Evolutionary conservation across 1,139 yeast genomes (phyloP), one percentile per base, ranked within the genome.

Genomic region (Yarrowia galli): DNA sequence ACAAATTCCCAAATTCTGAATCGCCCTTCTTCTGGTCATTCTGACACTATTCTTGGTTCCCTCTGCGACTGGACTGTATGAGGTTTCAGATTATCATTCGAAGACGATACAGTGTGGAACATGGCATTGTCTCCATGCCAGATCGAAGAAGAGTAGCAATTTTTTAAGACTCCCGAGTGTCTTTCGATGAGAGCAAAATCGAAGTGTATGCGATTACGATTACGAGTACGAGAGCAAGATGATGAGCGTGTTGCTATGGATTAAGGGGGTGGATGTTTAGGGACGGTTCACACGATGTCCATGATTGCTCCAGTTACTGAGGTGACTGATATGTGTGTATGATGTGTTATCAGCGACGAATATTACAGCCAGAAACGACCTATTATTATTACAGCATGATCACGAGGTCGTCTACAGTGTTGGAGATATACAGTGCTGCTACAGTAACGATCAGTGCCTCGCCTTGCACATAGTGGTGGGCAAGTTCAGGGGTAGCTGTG

Each of bases 61-160:
- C 25, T 20, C 25, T 35, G 8, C 22, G 42, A n/a, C 13, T n/a
- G 16, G 36, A 49, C 54, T 49, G 38, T 32, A 49, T 32, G 23
- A 25, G 23, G 54, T 28, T 32, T 49, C 54, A 49, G 54, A 32
- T 49, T 16, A 32, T 28, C 23, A 28, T n/a, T 49, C 54, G 23
- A 25, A 16, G 51, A 23, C 38, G 23, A 49, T 49, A 49, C 54
- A 49, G 54, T 49, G 54, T 49, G 54, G 23, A 49, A 18, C 54
- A 32, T 18, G 23, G 54, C 40, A 49, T 28, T 49, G 53, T 32
- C 54, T 32, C 54, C 18, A 49, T 49, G 54, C 54, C 54, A 49
- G 54, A 49, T 49, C 54, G 40, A 49, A 18, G 35, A 32, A 18
- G 54, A 18, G 54, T 49, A 49, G 54, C 53, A 49, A 49, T 32